Evolutionary conservation across 2,329 filamentous ascomycete genomes (phyloP).

Genomic region (Fusarium lateritium): DNA sequence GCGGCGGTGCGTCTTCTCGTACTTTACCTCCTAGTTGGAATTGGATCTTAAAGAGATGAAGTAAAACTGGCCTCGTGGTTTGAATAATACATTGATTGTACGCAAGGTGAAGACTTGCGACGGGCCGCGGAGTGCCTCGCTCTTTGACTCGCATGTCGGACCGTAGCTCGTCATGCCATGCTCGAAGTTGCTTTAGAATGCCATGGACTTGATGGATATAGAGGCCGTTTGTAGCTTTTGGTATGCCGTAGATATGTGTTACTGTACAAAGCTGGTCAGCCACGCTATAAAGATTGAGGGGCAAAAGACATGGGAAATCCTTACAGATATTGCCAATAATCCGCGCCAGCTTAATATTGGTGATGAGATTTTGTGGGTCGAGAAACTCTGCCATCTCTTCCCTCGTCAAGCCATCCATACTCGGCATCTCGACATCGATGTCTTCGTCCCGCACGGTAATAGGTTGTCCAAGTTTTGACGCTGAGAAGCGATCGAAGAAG

Average conservation of each 20-base stretch:
- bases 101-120: constrained; percentile 50
- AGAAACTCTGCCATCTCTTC: constrained; percentile 51
- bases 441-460: constrained; percentile 52
- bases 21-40: constrained; percentile 41
- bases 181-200: constrained; percentile 49
- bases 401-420: constrained; percentile 48
- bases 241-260: constrained; percentile 51
- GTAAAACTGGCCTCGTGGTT: constrained; percentile 50
- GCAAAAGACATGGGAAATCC: not conserved
- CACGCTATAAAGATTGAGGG: no score
- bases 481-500: constrained; percentile 53
- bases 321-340: constrained; percentile 51
- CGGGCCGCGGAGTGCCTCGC: constrained; percentile 43
- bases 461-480: constrained; percentile 53
- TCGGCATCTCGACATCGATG: constrained; percentile 53
- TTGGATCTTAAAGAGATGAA: constrained; percentile 53
- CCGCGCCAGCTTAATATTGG: constrained; percentile 50
- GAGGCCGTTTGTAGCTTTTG: constrained; percentile 48
- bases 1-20: constrained; percentile 7
- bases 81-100: constrained; percentile 56
- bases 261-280: not conserved
- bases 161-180: constrained; percentile 49
- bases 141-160: constrained; percentile 47
- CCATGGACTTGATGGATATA: constrained; percentile 50
- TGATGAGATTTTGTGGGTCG: constrained; percentile 48